phyloP scores from a whole-genome alignment of 768 basidiomycete genomes.

The Tephrocybe sp. region DNA sequence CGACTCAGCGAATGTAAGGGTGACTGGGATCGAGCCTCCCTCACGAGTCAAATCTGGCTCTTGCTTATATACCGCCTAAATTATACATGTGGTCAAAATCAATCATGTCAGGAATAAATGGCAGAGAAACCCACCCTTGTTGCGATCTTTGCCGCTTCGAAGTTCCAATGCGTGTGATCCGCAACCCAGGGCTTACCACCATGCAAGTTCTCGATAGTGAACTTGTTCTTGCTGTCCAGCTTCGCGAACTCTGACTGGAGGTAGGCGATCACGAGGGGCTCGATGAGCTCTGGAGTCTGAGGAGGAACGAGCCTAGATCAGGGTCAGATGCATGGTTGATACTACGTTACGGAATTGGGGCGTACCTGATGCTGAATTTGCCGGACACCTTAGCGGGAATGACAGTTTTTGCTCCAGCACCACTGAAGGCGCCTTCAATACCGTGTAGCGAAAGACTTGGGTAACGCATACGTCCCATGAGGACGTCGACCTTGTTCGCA shows the following conservation, averaged over 20 bases:
- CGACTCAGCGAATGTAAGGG: constrained; percentile 89
- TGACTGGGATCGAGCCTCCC: constrained; percentile 94
- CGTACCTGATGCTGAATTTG: constrained; percentile 92
- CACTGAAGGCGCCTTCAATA: constrained; percentile 93
- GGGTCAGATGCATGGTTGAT: not conserved
- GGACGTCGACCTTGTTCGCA: constrained; percentile 69
- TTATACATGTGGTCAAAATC: not conserved
- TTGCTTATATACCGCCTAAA: constrained; percentile 61
- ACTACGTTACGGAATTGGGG: not conserved
- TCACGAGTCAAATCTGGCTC: constrained; percentile 85
- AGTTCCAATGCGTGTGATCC: constrained; percentile 89
- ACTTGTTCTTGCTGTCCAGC: constrained; percentile 80
- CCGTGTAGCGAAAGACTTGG: constrained; percentile 92
- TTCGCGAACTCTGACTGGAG: constrained; percentile 81
- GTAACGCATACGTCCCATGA: constrained; percentile 94
- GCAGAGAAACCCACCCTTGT: constrained; percentile 54
- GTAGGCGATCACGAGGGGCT: constrained; percentile 69
- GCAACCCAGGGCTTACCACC: constrained; percentile 92
- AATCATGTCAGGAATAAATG: not conserved
- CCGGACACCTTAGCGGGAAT: constrained; percentile 88
- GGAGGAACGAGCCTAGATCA: constrained; percentile 74
- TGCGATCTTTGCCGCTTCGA: constrained; percentile 81
- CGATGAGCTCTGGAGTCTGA: constrained; percentile 75
- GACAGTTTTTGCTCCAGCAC: constrained; percentile 84
- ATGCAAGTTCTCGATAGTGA: constrained; percentile 69